Percentiles rank a stretch among this genome's conserved stretches.
These are phyloP conservation scores for Malus hybrid DNA, from an alignment of 331 rosid genomes.

Conservation along the genomic window DNA sequence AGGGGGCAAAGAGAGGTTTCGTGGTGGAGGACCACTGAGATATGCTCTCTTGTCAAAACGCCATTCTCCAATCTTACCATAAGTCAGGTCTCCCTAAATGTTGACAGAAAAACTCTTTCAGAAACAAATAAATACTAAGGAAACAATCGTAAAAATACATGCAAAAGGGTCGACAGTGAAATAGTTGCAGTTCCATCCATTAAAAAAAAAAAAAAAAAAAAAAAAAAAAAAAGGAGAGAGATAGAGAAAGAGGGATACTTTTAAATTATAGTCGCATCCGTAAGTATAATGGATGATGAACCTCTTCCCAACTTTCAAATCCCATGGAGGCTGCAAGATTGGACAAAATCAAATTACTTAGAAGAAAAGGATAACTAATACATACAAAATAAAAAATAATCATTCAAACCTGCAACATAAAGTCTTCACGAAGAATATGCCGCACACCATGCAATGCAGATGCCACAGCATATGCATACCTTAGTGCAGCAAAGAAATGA, in stretches of 20 bases:
- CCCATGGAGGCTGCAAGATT: slow-evolving; percentile 91
- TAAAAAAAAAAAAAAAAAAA: no score
- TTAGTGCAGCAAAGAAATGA: slow-evolving; percentile 19
- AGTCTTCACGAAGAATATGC: slow-evolving; percentile 63
- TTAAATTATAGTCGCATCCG: slow-evolving; percentile 66
- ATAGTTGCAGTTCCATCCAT: no score
- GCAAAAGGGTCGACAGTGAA: no score
- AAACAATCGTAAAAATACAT: no score
- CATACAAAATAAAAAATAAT: not conserved
- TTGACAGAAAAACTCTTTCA: not conserved
- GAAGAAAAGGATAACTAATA: not conserved
- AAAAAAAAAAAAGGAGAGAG: not conserved
- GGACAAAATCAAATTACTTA: not conserved
- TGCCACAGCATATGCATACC: slow-evolving; percentile 53
- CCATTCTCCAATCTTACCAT: slow-evolving; percentile 88
- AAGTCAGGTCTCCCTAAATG: slow-evolving; percentile 63
- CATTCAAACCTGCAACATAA: slow-evolving; percentile 72
- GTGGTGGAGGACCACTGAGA: slow-evolving; percentile 72
- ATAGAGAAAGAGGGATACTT: slow-evolving; percentile 23
- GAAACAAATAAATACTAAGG: not conserved
- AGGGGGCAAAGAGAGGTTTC: slow-evolving; percentile 74
- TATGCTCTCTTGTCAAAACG: slow-evolving; percentile 81
- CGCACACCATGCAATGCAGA: slow-evolving; percentile 84
- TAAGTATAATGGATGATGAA: slow-evolving; percentile 71
- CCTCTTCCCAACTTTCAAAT: slow-evolving; percentile 39